Percentiles rank a stretch among this genome's conserved stretches.
These are phyloP conservation scores for Epichloe amarillans DNA, from an alignment of 2,329 filamentous ascomycete genomes.

Conservation along the genomic window DNA sequence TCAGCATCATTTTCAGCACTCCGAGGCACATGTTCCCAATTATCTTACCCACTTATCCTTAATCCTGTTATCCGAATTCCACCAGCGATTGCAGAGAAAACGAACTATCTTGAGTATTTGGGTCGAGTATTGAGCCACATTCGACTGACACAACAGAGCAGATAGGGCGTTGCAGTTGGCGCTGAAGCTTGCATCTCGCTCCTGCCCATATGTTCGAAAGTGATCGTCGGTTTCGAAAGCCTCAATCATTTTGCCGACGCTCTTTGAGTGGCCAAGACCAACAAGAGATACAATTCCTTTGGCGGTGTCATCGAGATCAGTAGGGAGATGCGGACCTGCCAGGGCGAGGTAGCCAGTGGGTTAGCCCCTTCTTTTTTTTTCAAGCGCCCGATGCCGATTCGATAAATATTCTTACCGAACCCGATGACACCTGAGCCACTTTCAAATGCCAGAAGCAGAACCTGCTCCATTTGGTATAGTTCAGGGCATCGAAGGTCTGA, in stretches of 20 bases:
- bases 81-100: conserved; percentile 8
- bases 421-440: conserved; percentile 5
- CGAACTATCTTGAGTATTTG: conserved; percentile 7
- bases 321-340: neutral
- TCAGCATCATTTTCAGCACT: neutral
- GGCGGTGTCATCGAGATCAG: conserved; percentile 10
- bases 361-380: too few species aligned
- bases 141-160: conserved; percentile 3
- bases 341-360: neutral
- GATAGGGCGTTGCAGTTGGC: conserved; percentile 9
- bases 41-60: conserved; percentile 10
- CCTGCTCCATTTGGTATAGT: too few species aligned
- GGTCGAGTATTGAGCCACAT: neutral
- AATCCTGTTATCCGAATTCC: conserved; percentile 3
- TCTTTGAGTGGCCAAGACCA: conserved; percentile 2
- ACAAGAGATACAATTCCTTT: conserved; percentile 3
- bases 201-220: conserved; percentile 7
- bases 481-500: neutral
- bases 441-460: neutral
- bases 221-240: neutral
- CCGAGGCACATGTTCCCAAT: neutral
- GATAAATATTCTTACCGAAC: conserved; percentile 2
- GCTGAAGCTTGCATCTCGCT: conserved; percentile 6
- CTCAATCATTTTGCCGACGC: neutral
- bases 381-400: neutral